phyloP scores from a whole-genome alignment of 345 rosid species.

The Aquilaria sinensis region DNA sequence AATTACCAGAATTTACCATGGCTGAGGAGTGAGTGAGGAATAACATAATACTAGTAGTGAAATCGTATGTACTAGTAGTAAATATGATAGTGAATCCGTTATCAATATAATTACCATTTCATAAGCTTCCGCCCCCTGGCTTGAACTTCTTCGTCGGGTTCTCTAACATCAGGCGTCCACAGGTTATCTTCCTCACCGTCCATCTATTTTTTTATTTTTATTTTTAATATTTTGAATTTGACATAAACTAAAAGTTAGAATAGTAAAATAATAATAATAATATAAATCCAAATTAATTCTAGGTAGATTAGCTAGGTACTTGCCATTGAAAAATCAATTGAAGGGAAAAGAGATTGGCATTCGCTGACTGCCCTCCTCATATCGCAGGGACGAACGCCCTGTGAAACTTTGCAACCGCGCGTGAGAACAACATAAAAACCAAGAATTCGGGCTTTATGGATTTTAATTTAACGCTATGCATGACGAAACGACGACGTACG shows the following conservation, averaged over 20 bases:
- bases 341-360: constrained; percentile 58
- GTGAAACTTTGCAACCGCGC: background rate
- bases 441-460: background rate
- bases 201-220: constrained; percentile 29
- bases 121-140: constrained; percentile 52
- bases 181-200: constrained; percentile 58
- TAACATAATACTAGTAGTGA: no score
- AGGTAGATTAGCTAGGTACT: constrained; percentile 15
- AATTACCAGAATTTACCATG: no score
- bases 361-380: constrained; percentile 58
- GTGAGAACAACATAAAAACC: background rate
- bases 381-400: constrained; percentile 91
- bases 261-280: background rate
- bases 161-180: constrained; percentile 58
- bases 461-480: background rate
- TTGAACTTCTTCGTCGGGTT: constrained; percentile 46
- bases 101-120: constrained; percentile 34
- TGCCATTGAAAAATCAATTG: constrained; percentile 73
- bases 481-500: constrained; percentile 21
- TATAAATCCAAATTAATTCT: background rate
- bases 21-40: no score
- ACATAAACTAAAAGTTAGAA: background rate
- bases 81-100: no score
- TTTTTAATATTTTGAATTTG: background rate
- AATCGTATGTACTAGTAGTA: no score